These are phyloP conservation scores for Sanghuangporus sanghuang DNA, from an alignment of 1,284 basidiomycete species.

Conservation along the genomic window DNA sequence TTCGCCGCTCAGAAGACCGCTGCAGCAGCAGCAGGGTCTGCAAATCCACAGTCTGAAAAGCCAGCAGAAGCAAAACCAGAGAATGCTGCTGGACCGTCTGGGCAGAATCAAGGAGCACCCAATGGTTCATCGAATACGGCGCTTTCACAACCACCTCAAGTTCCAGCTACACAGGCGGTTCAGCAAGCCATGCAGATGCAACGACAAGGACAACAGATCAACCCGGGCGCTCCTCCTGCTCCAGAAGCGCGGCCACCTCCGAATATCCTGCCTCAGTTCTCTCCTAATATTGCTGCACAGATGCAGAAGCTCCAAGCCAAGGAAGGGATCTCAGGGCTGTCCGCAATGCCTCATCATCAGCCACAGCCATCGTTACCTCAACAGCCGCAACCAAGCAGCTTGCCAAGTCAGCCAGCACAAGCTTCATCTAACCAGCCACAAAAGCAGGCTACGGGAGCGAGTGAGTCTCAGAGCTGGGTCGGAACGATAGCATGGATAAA, in stretches of 20 bases:
- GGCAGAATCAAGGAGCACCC: not conserved
- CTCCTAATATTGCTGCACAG: constrained; percentile 35
- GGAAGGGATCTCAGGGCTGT: constrained; percentile 22
- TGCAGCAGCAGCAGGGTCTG: not conserved
- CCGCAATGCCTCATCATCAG: not conserved
- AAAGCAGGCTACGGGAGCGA: not conserved
- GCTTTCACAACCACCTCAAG: not conserved
- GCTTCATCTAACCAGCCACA: not conserved
- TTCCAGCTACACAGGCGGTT: not conserved
- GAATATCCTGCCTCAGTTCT: constrained; percentile 1
- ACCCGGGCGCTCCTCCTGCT: constrained; percentile 13
- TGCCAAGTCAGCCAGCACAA: constrained; percentile 13
- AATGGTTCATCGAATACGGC: not conserved
- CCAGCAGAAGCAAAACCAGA: not conserved
- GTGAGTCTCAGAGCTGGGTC: constrained; percentile 35
- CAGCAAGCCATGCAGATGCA: constrained; percentile 12
- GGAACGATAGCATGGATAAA: constrained; percentile 45
- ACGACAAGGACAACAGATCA: constrained; percentile 3
- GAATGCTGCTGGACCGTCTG: constrained; percentile 1
- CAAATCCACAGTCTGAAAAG: not conserved
- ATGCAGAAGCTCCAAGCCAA: constrained; percentile 51
- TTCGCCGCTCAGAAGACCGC: not conserved
- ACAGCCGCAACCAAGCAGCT: constrained; percentile 10
- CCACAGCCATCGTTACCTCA: not conserved
- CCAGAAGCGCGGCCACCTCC: constrained; percentile 15